Percentiles rank a stretch among this genome's conserved stretches.
Conservation (phyloP, 805 yeast genomes). For the Sugiyamaella mastotermitis region DNA sequence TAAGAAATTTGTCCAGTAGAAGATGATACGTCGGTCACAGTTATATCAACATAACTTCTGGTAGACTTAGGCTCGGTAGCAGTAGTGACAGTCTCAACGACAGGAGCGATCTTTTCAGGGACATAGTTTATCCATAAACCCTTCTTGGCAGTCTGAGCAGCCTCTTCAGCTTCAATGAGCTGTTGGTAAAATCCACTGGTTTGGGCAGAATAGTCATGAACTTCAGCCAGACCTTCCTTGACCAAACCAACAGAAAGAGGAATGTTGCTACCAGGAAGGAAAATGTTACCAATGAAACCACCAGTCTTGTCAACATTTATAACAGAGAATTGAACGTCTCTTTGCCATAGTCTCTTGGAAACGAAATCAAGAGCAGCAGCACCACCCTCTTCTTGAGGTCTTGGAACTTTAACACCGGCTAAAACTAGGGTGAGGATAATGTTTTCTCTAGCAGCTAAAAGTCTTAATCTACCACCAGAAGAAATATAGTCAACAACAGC, state of each 20-base stretch:
- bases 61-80: slow-evolving; percentile 17
- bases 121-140: slow-evolving; percentile 69
- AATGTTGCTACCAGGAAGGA: slow-evolving; percentile 40
- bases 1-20: slow-evolving; percentile 24
- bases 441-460: slow-evolving; percentile 67
- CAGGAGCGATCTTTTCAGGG: slow-evolving; percentile 30
- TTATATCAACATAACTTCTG: slow-evolving; percentile 31
- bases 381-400: slow-evolving; percentile 31
- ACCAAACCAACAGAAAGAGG: slow-evolving; percentile 58
- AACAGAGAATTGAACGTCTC: slow-evolving; percentile 66
- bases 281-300: slow-evolving; percentile 71
- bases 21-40: slow-evolving; percentile 26
- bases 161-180: slow-evolving; percentile 54
- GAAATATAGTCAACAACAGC: slow-evolving; percentile 71
- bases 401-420: slow-evolving; percentile 59
- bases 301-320: slow-evolving; percentile 71
- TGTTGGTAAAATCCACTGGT: slow-evolving; percentile 50
- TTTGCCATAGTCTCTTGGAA: slow-evolving; percentile 54
- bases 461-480: slow-evolving; percentile 60
- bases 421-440: slow-evolving; percentile 61
- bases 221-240: slow-evolving; percentile 55
- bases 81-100: slow-evolving; percentile 17
- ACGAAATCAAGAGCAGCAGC: slow-evolving; percentile 51
- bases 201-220: slow-evolving; percentile 59
- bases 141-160: slow-evolving; percentile 46